phyloP scores from a whole-genome alignment of 768 basidiomycete genomes.

The Suillus clintonianus region DNA sequence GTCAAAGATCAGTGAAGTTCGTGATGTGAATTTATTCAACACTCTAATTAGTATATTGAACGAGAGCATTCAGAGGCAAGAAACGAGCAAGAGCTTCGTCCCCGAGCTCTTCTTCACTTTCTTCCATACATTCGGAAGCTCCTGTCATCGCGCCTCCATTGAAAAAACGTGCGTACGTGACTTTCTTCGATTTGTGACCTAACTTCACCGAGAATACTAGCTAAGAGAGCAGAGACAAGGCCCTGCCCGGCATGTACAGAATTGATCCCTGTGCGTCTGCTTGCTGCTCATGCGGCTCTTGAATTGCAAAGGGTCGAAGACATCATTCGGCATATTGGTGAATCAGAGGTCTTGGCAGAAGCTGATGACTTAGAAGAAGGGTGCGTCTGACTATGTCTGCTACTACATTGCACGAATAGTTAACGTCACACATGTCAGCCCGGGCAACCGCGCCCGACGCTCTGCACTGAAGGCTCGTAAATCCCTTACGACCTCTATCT shows the following conservation, averaged over 20 bases:
- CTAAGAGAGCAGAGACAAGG: constrained; percentile 73
- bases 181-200: neutral
- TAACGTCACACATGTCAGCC: constrained; percentile 35
- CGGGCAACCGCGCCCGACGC: constrained; percentile 31
- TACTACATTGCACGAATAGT: constrained; percentile 28
- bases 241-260: constrained; percentile 77
- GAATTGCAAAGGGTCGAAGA: constrained; percentile 71
- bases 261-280: constrained; percentile 69
- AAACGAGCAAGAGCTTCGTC: constrained; percentile 43
- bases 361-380: constrained; percentile 54
- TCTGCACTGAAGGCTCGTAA: constrained; percentile 48
- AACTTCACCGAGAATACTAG: constrained; percentile 33
- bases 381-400: constrained; percentile 38
- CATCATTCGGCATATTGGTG: constrained; percentile 65
- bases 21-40: neutral
- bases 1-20: neutral
- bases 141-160: constrained; percentile 27
- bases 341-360: constrained; percentile 52
- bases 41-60: neutral
- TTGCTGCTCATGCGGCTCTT: constrained; percentile 61
- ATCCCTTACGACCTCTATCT: constrained; percentile 30
- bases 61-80: constrained; percentile 42
- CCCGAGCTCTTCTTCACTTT: constrained; percentile 35
- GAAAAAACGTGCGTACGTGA: constrained; percentile 50
- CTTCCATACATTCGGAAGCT: constrained; percentile 32